A percentile compares a stretch with the other conserved stretches of the same genome.
Conservation (phyloP, 2,329 filamentous ascomycete genomes). For the Aaosphaeria pasadenensis region DNA sequence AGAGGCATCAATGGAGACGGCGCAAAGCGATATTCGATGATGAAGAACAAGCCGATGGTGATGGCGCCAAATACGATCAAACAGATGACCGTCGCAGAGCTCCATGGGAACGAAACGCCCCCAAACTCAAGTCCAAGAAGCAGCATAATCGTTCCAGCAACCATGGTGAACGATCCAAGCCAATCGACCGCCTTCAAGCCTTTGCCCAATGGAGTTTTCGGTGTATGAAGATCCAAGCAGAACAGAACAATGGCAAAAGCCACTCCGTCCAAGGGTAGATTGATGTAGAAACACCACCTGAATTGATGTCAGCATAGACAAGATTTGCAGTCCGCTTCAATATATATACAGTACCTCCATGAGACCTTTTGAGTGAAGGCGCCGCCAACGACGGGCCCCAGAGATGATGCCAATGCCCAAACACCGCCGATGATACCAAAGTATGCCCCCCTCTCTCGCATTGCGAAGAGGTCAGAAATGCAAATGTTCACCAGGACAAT, state of each 20-base stretch:
- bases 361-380: constrained; percentile 59
- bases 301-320: no score
- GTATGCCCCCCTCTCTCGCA: constrained; percentile 58
- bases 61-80: constrained; percentile 71
- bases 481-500: constrained; percentile 63
- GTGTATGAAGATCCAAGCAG: constrained; percentile 65
- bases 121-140: constrained; percentile 84
- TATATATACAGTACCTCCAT: constrained; percentile 47
- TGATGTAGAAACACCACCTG: constrained; percentile 62
- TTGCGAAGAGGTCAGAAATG: constrained; percentile 62
- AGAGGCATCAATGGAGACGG: constrained; percentile 76
- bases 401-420: constrained; percentile 62
- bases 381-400: constrained; percentile 68
- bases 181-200: constrained; percentile 66
- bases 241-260: constrained; percentile 58
- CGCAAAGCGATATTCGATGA: constrained; percentile 72
- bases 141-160: constrained; percentile 80
- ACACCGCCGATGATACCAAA: constrained; percentile 65
- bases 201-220: constrained; percentile 58
- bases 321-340: no score
- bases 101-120: constrained; percentile 71
- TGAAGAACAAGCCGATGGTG: constrained; percentile 62
- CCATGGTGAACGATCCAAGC: constrained; percentile 63
- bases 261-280: constrained; percentile 60
- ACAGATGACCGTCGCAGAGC: constrained; percentile 70